Evolutionary conservation across 306 rosid species (phyloP), one percentile per base, ranked within the genome.

Genomic region (Vicia faba): DNA sequence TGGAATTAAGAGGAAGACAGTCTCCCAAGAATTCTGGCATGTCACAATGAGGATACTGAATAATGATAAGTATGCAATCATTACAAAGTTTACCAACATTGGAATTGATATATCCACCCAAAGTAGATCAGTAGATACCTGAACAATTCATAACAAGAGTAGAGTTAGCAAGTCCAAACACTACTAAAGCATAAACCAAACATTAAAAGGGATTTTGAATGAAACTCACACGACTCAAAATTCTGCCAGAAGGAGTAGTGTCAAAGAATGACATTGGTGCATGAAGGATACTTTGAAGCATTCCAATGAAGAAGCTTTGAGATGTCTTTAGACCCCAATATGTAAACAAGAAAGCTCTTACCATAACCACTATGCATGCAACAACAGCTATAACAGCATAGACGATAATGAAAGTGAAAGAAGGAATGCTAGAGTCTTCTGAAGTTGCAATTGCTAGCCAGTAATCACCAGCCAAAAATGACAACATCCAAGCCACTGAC

Each of bases 191-290:
- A 14, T 5, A 45, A 14, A 51, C 38, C 38, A 33, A 33, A 33
- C 38, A 33, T 6, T 33, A 33, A 7, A 33, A 33, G 9, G 9
- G 38, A 33, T 33, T 9, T 10, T 26, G 40, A 40, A 11, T 3
- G 46, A 20, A 44, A 69, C 90, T 83, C 80, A 91, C 97, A 77
- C 97, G 89, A 79, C 97, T 91, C 64, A 91, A 72, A 38, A 91
- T 73, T 79, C 97, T 78, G 66, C 97, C 97, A 11, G 97, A 91
- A 69, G 97, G 97, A 46, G 97, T 91, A 15, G 97, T 91, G 67
- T 91, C 97, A 39, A 91, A 91, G 80, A 91, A 91, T 54, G 97
- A 86, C 93, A 91, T 88, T 36, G 96, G 97, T 33, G 97, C 97
- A 76, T 80, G 96, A 19, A 88, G 68, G 62, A 91, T 80, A 77